Evolutionary conservation across 192 early-diverging fungal species (phyloP).

Genomic region (Neocallimastix lanati): DNA sequence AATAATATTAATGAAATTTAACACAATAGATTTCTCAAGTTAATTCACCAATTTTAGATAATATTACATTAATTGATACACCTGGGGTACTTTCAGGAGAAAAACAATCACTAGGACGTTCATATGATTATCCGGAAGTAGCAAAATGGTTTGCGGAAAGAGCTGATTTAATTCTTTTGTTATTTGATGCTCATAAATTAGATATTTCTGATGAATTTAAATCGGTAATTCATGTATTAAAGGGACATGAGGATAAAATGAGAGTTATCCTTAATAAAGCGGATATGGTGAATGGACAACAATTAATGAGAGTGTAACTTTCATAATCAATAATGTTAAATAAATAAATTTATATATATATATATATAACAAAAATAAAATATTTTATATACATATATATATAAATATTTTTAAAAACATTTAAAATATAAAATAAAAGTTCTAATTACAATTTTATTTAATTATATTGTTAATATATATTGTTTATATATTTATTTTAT

Average conservation of each 20-base stretch:
- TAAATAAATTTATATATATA: not conserved
- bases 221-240: slow-evolving; percentile 49
- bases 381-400: too few species aligned
- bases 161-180: slow-evolving; percentile 58
- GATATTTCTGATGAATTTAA: slow-evolving; percentile 85
- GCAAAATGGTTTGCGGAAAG: slow-evolving; percentile 78
- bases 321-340: not conserved
- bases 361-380: too few species aligned
- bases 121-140: slow-evolving; percentile 62
- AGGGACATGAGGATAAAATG: slow-evolving; percentile 74
- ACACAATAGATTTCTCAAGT: slow-evolving; percentile 46
- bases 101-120: slow-evolving; percentile 61
- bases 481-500: too few species aligned
- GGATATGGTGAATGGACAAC: slow-evolving; percentile 68
- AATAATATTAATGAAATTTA: too few species aligned
- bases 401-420: too few species aligned
- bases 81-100: slow-evolving; percentile 75
- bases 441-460: too few species aligned
- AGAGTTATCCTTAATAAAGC: slow-evolving; percentile 74
- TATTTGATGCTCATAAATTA: slow-evolving; percentile 80
- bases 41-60: slow-evolving; percentile 50
- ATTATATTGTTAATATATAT: too few species aligned
- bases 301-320: slow-evolving; percentile 68
- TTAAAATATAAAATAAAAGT: too few species aligned
- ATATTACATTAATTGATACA: slow-evolving; percentile 78